A percentile compares a stretch with the other conserved stretches of the same genome.
Conservation (phyloP, 371 early-diverging fungal species). For the Actinomortierella wolfii region DNA sequence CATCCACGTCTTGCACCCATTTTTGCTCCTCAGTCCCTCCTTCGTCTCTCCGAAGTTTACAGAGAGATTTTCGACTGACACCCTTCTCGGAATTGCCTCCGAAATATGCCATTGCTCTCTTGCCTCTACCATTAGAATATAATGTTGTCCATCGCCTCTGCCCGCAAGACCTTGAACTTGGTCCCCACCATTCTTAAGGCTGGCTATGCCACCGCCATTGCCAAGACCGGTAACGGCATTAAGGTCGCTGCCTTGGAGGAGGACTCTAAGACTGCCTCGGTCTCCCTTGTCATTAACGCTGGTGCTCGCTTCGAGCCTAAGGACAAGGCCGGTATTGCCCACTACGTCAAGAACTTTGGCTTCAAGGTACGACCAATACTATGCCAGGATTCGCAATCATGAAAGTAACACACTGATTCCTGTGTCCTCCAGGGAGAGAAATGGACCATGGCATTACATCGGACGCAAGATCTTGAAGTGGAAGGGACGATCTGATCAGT, state of each 20-base stretch:
- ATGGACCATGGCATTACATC: background rate
- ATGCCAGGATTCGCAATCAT: background rate
- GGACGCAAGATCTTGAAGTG: too few species aligned
- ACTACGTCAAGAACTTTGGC: conserved; percentile 89
- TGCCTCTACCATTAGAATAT: background rate
- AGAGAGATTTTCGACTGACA: too few species aligned
- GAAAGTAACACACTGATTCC: background rate
- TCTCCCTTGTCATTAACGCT: conserved; percentile 88
- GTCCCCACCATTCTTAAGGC: conserved; percentile 60
- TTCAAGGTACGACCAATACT: conserved; percentile 76
- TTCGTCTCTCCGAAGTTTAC: too few species aligned
- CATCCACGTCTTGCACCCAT: too few species aligned
- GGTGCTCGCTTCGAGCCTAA: conserved; percentile 86
- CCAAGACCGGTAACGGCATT: conserved; percentile 58
- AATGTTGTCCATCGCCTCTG: conserved; percentile 62
- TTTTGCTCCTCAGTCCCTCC: too few species aligned
- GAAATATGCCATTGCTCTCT: conserved; percentile 5
- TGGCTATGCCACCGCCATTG: conserved; percentile 61
- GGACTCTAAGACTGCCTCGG: conserved; percentile 72
- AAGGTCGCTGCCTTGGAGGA: conserved; percentile 66
- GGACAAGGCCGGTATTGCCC: conserved; percentile 80
- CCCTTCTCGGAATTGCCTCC: background rate
- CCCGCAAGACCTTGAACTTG: conserved; percentile 65
- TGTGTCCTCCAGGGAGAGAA: background rate
- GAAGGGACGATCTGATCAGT: too few species aligned